Percentiles rank a stretch among this genome's conserved stretches.
Evolutionary conservation across 352 stramenopile genomes (phyloP).

Genomic region (Globisporangium camurandrum): DNA sequence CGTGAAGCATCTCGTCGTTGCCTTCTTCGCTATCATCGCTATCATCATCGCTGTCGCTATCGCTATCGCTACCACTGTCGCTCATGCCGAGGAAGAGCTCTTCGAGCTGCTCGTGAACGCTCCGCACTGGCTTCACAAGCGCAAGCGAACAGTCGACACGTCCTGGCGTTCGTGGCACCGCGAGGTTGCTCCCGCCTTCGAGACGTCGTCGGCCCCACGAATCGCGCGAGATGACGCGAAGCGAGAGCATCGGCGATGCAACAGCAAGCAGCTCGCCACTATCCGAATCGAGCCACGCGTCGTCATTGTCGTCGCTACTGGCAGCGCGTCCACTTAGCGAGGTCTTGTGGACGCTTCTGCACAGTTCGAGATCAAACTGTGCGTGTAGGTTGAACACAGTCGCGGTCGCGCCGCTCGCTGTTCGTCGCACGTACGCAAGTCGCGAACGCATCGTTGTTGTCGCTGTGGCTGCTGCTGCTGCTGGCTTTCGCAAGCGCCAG

Average conservation of each 20-base stretch:
- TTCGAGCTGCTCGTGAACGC: slow-evolving; percentile 38
- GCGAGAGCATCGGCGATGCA: slow-evolving; percentile 12
- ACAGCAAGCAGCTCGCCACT: not conserved
- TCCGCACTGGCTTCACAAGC: slow-evolving; percentile 26
- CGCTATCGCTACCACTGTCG: slow-evolving; percentile 9
- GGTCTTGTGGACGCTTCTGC: not conserved
- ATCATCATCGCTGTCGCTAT: no score
- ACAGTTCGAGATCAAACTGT: slow-evolving; percentile 13
- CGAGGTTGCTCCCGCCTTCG: slow-evolving; percentile 30
- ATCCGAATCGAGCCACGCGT: not conserved
- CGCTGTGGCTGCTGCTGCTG: not conserved
- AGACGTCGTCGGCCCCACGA: slow-evolving; percentile 31
- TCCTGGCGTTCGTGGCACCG: slow-evolving; percentile 14
- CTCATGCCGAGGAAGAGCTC: slow-evolving; percentile 53
- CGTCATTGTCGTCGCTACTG: not conserved
- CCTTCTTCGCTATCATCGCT: no score
- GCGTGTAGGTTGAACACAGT: slow-evolving; percentile 12
- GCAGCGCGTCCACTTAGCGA: not conserved
- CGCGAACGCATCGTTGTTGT: not conserved
- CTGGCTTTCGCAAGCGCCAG: slow-evolving; percentile 1
- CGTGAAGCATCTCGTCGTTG: not conserved
- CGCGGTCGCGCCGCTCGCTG: not conserved
- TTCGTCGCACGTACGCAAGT: not conserved
- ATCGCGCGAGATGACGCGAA: slow-evolving; percentile 44
- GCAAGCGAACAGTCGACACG: slow-evolving; percentile 30